Percentiles rank a stretch among this genome's conserved stretches.
These are phyloP conservation scores for Aspergillus uvarum DNA, from an alignment of 2,329 filamentous ascomycete species.

Conservation along the genomic window DNA sequence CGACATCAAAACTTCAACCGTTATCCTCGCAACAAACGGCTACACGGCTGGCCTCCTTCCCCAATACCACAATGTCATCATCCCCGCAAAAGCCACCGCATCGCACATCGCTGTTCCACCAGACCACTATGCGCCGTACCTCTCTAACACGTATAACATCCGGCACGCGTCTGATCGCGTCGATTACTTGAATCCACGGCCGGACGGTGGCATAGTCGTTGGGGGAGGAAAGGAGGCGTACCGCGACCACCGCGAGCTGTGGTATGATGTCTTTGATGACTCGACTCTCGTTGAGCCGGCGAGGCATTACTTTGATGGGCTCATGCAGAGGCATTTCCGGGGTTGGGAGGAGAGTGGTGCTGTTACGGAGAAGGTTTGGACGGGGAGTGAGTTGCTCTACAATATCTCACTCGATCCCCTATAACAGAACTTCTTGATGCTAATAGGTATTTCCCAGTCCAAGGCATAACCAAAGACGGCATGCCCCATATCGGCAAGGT, in stretches of 20 bases:
- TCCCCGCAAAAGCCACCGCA: slow-evolving; percentile 66
- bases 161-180: slow-evolving; percentile 52
- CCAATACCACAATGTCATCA: slow-evolving; percentile 66
- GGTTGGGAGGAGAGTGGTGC: slow-evolving; percentile 39
- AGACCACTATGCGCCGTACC: slow-evolving; percentile 16
- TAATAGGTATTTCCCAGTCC: too few relatives aligned
- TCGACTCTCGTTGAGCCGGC: slow-evolving; percentile 48
- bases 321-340: slow-evolving; percentile 36
- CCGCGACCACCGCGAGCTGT: slow-evolving; percentile 25
- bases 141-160: slow-evolving; percentile 53
- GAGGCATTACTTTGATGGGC: slow-evolving; percentile 39
- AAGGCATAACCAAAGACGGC: slow-evolving; percentile 55
- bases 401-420: too few relatives aligned
- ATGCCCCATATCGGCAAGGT: slow-evolving; percentile 54
- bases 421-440: too few relatives aligned
- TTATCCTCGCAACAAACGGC: slow-evolving; percentile 84
- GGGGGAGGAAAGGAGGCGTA: slow-evolving; percentile 57
- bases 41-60: slow-evolving; percentile 78
- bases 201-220: slow-evolving; percentile 56
- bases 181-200: slow-evolving; percentile 61
- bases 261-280: slow-evolving; percentile 53
- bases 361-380: slow-evolving; percentile 33
- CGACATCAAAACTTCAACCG: slow-evolving; percentile 58
- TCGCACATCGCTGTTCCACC: slow-evolving; percentile 31
- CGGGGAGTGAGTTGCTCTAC: slow-evolving; percentile 23